Conservation (phyloP, 108 stramenopile species). For the Aurantiochytrium sp. region DNA sequence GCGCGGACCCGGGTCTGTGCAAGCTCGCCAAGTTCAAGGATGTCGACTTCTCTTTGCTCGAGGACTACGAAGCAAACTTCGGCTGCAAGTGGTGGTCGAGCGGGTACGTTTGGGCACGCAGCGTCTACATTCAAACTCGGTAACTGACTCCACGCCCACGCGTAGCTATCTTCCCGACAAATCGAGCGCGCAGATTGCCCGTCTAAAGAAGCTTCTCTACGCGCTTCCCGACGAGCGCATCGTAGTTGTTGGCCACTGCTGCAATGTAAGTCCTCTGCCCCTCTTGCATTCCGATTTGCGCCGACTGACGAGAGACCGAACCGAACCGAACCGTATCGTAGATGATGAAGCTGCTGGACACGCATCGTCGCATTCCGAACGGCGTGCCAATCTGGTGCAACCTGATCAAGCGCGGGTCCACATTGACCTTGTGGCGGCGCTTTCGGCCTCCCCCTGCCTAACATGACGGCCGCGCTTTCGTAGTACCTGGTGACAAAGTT, state of each 20-base stretch:
- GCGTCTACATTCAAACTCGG: neutral
- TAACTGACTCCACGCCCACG: neutral
- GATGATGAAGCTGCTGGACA: neutral
- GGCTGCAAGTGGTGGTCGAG: neutral
- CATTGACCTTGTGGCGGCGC: no score
- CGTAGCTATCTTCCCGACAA: neutral
- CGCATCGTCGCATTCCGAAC: neutral
- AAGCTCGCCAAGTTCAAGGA: neutral
- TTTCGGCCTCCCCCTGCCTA: no score
- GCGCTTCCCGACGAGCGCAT: neutral
- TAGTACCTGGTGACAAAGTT: no score
- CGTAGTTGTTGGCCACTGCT: constrained; percentile 7
- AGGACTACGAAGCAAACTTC: neutral
- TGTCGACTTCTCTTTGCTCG: neutral
- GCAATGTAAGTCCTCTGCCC: neutral
- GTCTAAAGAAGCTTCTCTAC: neutral
- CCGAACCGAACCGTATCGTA: neutral
- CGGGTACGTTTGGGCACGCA: neutral
- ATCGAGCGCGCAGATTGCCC: neutral
- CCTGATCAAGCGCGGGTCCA: neutral
- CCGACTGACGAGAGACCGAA: neutral
- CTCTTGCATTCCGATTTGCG: neutral
- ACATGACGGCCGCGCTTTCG: no score
- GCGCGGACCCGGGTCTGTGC: neutral
- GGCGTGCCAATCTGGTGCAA: neutral